Evolutionary conservation across 148 eudicot genomes (phyloP).

Genomic region (Chenopodium berlandieri): DNA sequence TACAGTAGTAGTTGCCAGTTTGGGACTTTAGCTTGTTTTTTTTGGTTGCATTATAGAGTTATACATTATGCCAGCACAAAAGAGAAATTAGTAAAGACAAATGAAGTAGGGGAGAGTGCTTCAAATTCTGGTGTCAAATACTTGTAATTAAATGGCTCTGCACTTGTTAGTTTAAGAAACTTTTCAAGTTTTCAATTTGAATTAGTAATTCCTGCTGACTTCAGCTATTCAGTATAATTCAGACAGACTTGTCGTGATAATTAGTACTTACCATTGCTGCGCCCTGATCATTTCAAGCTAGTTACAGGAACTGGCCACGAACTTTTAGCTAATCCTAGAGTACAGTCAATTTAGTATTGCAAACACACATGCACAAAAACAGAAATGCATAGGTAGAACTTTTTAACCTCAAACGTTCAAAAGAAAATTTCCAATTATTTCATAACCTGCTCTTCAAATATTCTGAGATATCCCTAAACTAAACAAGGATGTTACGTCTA

Average conservation of each 20-base stretch:
- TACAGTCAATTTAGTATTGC: too few species aligned
- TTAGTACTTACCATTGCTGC: too few species aligned
- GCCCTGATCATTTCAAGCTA: background rate
- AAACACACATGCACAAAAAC: too few species aligned
- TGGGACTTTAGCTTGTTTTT: too few species aligned
- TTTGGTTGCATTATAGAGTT: background rate
- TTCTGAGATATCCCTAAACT: background rate
- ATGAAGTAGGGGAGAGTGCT: background rate
- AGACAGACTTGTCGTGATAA: background rate
- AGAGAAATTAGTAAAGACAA: background rate
- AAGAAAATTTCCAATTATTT: background rate
- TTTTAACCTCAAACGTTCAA: too few species aligned
- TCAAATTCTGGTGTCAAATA: background rate
- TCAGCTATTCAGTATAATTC: background rate
- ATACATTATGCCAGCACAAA: background rate
- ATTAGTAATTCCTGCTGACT: background rate
- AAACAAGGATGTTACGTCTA: background rate
- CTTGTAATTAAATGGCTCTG: background rate
- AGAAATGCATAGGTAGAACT: background rate
- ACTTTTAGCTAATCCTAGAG: too few species aligned
- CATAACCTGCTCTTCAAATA: background rate
- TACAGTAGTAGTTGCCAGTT: too few species aligned
- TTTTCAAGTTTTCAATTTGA: too few species aligned
- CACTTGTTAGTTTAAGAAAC: background rate
- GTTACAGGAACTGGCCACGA: background rate